Conservation (phyloP, 2,329 filamentous ascomycete genomes). For the Scytalidium sp. region DNA sequence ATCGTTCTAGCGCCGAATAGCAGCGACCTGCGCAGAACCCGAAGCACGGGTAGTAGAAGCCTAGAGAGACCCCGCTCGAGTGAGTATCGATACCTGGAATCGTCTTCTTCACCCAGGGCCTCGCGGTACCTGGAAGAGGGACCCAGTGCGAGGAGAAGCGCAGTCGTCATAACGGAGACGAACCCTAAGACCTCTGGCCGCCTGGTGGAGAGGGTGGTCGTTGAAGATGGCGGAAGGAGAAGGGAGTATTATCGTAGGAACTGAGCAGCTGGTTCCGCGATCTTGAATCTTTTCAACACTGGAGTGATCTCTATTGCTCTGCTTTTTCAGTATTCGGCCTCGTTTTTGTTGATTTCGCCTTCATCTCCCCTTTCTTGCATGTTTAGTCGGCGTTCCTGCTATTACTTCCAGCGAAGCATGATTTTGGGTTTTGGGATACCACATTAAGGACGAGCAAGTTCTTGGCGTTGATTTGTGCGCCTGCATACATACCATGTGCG, state of each 20-base stretch:
- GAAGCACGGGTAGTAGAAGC: background rate
- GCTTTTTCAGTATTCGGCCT: background rate
- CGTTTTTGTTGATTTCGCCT: too few relatives aligned
- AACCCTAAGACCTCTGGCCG: conserved; percentile 15
- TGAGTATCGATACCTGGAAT: conserved; percentile 20
- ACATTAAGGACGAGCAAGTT: too few relatives aligned
- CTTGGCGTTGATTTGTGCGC: too few relatives aligned
- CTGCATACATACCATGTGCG: too few relatives aligned
- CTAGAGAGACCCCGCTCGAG: conserved; percentile 11
- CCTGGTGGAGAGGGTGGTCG: conserved; percentile 17
- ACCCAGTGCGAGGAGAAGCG: conserved; percentile 14
- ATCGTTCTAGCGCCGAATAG: background rate
- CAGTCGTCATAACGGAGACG: conserved; percentile 21
- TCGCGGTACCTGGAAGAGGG: conserved; percentile 5
- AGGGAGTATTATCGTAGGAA: conserved; percentile 22
- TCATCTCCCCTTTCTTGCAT: too few relatives aligned
- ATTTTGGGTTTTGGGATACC: too few relatives aligned
- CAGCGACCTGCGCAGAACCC: background rate
- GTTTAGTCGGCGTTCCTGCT: too few relatives aligned
- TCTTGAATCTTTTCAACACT: background rate
- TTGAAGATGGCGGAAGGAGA: conserved; percentile 24
- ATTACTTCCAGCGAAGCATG: too few relatives aligned
- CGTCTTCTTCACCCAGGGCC: background rate
- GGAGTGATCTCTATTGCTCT: background rate
- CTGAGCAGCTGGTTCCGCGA: background rate